phyloP scores from a whole-genome alignment of 345 rosid genomes.

The Syzygium grande region DNA sequence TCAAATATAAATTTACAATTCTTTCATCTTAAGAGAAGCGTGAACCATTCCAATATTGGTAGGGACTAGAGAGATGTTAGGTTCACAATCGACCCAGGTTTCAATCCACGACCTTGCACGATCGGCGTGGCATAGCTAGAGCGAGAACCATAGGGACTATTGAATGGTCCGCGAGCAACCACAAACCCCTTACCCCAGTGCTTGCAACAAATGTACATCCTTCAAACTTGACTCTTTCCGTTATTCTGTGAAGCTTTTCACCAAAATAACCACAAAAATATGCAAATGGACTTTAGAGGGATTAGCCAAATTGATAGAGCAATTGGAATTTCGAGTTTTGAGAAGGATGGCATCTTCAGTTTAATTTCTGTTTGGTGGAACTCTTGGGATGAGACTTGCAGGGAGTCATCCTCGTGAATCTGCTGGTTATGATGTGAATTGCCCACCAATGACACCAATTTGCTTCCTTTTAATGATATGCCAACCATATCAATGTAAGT shows the following conservation, averaged over 20 bases:
- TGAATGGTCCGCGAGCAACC: neutral
- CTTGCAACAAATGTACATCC: neutral
- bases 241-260: neutral
- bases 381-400: neutral
- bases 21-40: neutral
- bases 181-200: neutral
- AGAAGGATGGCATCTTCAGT: neutral
- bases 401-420: neutral
- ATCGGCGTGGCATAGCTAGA: neutral
- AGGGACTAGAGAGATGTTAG: neutral
- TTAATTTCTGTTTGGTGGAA: neutral
- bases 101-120: neutral
- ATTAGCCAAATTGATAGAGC: neutral
- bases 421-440: neutral
- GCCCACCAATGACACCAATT: neutral
- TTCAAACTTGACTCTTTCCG: neutral
- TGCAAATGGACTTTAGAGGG: neutral
- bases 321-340: neutral
- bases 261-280: neutral
- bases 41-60: neutral
- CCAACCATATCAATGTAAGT: neutral
- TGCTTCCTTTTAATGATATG: neutral
- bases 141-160: neutral
- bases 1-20: neutral
- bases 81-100: neutral